A percentile compares a stretch with the other conserved stretches of the same genome.
Conservation (phyloP, 2,329 filamentous ascomycete species). For the Arthroderma sp. region DNA sequence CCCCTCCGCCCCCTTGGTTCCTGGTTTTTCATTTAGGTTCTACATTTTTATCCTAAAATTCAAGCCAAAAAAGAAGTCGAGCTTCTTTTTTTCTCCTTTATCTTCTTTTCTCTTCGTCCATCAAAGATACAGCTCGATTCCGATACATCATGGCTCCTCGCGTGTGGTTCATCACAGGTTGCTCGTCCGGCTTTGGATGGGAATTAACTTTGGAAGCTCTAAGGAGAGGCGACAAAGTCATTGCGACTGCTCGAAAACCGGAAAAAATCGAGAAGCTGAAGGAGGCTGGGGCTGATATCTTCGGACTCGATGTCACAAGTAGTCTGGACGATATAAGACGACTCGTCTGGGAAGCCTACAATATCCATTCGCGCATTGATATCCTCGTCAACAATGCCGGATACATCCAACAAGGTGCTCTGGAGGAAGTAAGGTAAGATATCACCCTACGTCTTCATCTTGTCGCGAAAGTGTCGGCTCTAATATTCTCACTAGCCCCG, state of each 20-base stretch:
- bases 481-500: slow-evolving; percentile 10
- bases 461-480: not conserved
- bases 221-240: slow-evolving; percentile 24
- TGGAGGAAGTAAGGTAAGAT: slow-evolving; percentile 21
- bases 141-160: slow-evolving; percentile 12
- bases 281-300: slow-evolving; percentile 17
- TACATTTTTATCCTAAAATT: not conserved
- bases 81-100: not conserved
- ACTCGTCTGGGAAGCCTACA: slow-evolving; percentile 15
- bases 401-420: slow-evolving; percentile 19
- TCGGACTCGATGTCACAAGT: slow-evolving; percentile 21
- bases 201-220: slow-evolving; percentile 21
- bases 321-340: slow-evolving; percentile 14
- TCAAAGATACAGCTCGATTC: not conserved
- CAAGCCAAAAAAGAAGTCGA: not conserved
- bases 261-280: slow-evolving; percentile 20
- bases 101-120: not conserved
- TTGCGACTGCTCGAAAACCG: slow-evolving; percentile 26
- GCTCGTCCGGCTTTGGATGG: slow-evolving; percentile 25
- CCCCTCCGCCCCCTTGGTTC: not conserved
- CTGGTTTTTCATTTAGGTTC: not conserved
- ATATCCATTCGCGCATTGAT: slow-evolving; percentile 21
- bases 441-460: not conserved
- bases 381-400: slow-evolving; percentile 29
- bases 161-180: slow-evolving; percentile 29